Evolutionary conservation across 805 yeast species (phyloP), one percentile per base, ranked within the genome.

Genomic region (Wickerhamiella azymoides): DNA sequence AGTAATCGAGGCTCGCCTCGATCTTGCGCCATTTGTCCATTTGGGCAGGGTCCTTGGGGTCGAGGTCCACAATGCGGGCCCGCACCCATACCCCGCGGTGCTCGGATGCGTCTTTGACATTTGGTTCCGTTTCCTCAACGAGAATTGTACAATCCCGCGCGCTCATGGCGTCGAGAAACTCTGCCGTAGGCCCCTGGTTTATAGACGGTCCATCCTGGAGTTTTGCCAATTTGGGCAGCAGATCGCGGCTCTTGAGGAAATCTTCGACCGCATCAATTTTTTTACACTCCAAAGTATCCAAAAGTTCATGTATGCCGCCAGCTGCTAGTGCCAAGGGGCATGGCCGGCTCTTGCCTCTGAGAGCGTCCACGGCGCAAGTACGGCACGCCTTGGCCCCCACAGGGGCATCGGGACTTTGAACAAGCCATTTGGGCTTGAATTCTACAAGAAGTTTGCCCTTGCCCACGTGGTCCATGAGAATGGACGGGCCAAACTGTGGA

Each of bases 361-460:
- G 49, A 27, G 58, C 62, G 47, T 67, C 65, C 36, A 74, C 61
- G 47, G 79, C 79, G 54, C 83, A 77, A 3, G 79, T 77, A 6
- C 83, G 60, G 52, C 83, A 77, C 57, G 25, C 47, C 47, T 1
- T 1, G 50, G n/a, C n/a, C n/a, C n/a, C n/a, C n/a, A n/a, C n/a
- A 3, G 74, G 67, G 2, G 69, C 67, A 32, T 56, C 55, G 13
- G 62, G 64, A 33, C 74, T 69, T 50, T 67, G 72, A 27, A 63
- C 56, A 11, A 77, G 62, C 82, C 82, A 77, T 57, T 77, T 77
- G 1, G 83, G 83, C 55, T 77, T 77, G 52, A 76, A 63, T 51
- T 77, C 79, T 11, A 73, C 55, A 2, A 66, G 61, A 1, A 59
- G 52, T 36, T n/a, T 8, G 9, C 14, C 25, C 16, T 43, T 24